Percentiles rank a stretch among this genome's conserved stretches.
Conservation (phyloP, 2,329 filamentous ascomycete genomes). For the Akanthomyces lecanii region DNA sequence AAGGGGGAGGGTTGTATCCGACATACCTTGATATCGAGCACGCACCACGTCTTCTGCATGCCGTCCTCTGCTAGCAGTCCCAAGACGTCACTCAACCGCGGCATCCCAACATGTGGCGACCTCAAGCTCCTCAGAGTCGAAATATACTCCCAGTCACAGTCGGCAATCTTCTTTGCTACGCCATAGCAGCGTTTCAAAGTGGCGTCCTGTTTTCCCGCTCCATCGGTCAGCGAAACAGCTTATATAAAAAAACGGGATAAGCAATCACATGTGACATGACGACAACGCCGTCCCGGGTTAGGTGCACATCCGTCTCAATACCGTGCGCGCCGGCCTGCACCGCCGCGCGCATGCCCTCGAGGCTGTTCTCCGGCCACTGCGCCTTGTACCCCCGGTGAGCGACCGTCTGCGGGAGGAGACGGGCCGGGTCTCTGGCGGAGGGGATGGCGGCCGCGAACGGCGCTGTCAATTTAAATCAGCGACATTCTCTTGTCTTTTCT, state of each 20-base stretch:
- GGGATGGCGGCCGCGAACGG: constrained; percentile 33
- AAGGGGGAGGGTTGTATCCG: too few species aligned
- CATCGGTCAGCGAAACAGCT: not conserved
- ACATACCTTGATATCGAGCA: constrained; percentile 84
- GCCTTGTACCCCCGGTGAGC: constrained; percentile 78
- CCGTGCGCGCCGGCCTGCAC: constrained; percentile 71
- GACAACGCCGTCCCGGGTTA: constrained; percentile 77
- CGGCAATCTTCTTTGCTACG: constrained; percentile 63
- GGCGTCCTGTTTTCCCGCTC: constrained; percentile 54
- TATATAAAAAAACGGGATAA: not conserved
- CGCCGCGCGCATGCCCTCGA: constrained; percentile 72
- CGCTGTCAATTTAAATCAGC: constrained; percentile 20
- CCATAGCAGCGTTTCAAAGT: constrained; percentile 80
- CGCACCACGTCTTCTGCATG: constrained; percentile 67
- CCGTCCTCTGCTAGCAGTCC: constrained; percentile 63
- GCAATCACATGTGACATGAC: constrained; percentile 72
- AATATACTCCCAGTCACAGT: constrained; percentile 74
- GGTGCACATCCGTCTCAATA: constrained; percentile 82
- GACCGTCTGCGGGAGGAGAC: constrained; percentile 62
- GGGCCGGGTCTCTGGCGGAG: constrained; percentile 25
- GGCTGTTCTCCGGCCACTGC: constrained; percentile 77
- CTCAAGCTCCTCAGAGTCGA: constrained; percentile 62
- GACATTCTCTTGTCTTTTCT: not conserved
- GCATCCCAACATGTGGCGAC: constrained; percentile 67
- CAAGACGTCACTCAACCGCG: constrained; percentile 69